Base-by-base conservation (phyloP, 2,329 filamentous ascomycete genomes). In the Stemphylium vesicarium region DNA sequence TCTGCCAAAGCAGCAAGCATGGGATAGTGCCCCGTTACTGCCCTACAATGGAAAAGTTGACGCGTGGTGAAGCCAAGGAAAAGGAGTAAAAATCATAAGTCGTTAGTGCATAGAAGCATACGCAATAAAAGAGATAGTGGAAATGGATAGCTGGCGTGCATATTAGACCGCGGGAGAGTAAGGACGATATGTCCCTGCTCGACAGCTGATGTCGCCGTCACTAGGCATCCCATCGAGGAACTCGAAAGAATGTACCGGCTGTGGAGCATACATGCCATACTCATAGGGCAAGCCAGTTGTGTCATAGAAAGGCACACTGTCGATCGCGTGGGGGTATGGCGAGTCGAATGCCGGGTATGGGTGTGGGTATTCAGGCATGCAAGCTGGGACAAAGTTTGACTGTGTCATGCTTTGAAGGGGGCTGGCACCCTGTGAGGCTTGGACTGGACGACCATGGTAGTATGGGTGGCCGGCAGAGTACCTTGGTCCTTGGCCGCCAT, bases 1-100 rank as follows among this genome's bases (percentile, higher is more conserved):
- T 11, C 51, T 51, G 60, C 58, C 60, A 54, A 68, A 57, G 59
- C 63, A 62, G 51, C 22, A 44, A 53, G 47, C 42, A 15, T 31
- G 24, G 42, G 24, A 8, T 18, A 38, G 26, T 15, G 16, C 36
- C 33, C 32, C 29, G 32, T 18, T 45, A 52, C 50, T 57, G 56
- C 54, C 61, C 57, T 57, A 56, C 53, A 60, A 38, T 31, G 41
- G 22, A 15, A 32, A 26, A 35, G 6, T 9, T n/a, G n/a, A 6
- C 35, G n/a, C 29, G 26, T 45, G 7, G 13, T 6, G 13, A 55
- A 18, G 45, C 32, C 36, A 38, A 42, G 13, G 22, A 36, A 48
- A 31, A 50, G 53, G 29, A 44, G 33, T 52, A 40, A 49, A 37
- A n/a, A 24, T 59, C 55, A 22, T 59, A 26, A 56, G 38, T 53